These are phyloP conservation scores for Dillenia turbinata DNA, from an alignment of 164 flowering plant genomes.

Conservation along the genomic window DNA sequence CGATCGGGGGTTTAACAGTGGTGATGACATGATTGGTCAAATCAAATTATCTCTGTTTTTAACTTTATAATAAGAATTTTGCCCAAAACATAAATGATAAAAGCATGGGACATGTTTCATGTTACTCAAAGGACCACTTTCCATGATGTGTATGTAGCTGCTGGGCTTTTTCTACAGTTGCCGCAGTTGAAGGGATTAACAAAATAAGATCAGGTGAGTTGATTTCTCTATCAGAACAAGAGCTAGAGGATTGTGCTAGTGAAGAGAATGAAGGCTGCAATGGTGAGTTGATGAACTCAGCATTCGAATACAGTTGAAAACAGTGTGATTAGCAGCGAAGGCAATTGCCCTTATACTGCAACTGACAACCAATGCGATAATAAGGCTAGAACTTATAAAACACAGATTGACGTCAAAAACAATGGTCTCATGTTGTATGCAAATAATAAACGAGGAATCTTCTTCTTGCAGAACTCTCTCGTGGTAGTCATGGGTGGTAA, in stretches of 20 bases:
- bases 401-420: no score
- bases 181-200: conserved; percentile 36
- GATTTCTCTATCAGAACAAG: conserved; percentile 35
- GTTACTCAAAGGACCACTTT: no score
- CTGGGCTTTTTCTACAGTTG: conserved; percentile 42
- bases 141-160: conserved; percentile 26
- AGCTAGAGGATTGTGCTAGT: conserved; percentile 33
- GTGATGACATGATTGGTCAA: no score
- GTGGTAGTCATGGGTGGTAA: conserved; percentile 25
- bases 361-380: conserved; percentile 21
- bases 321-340: conserved; percentile 28
- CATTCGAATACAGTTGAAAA: conserved; percentile 26
- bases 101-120: no score
- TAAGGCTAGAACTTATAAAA: not conserved
- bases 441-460: not conserved
- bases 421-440: not conserved
- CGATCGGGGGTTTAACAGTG: no score
- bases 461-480: conserved; percentile 17
- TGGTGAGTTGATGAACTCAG: conserved; percentile 32
- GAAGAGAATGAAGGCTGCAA: conserved; percentile 25
- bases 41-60: no score
- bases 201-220: conserved; percentile 26
- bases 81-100: no score
- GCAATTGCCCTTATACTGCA: conserved; percentile 28
- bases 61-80: no score